Evolutionary conservation across 345 rosid species (phyloP).

Genomic region (Aquilaria yunnanensis): DNA sequence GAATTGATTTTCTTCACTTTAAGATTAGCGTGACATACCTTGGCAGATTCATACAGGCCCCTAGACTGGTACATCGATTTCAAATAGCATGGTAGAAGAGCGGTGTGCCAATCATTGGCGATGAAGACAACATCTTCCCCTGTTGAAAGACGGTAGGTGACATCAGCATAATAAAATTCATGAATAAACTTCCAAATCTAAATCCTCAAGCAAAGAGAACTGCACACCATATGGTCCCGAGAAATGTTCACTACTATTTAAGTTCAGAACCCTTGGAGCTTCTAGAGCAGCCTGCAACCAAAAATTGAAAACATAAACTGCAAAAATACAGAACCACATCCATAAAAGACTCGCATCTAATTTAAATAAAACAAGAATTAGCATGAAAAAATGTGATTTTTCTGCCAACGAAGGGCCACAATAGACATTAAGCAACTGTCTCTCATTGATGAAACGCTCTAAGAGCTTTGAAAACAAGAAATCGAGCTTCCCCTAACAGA

Average conservation of each 20-base stretch:
- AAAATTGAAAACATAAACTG: not conserved
- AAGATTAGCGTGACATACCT: conserved; percentile 34
- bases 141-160: conserved; percentile 18
- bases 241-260: conserved; percentile 46
- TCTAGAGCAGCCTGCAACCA: conserved; percentile 79
- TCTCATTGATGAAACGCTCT: no score
- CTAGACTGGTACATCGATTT: conserved; percentile 58
- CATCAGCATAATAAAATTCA: not conserved
- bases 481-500: no score
- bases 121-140: conserved; percentile 82
- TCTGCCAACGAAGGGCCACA: no score
- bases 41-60: conserved; percentile 67
- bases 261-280: conserved; percentile 77
- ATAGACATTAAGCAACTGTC: no score
- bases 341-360: no score
- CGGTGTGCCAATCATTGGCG: conserved; percentile 97
- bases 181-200: not conserved
- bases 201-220: conserved; percentile 3
- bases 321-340: not conserved
- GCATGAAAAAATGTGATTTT: no score
- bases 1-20: not conserved
- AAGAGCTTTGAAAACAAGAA: no score
- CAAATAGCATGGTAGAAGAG: conserved; percentile 83
- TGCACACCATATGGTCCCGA: conserved; percentile 86
- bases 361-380: no score